Evolutionary conservation across 208 protist genomes (phyloP).

Genomic region (Acanthamoeba lenticulata): DNA sequence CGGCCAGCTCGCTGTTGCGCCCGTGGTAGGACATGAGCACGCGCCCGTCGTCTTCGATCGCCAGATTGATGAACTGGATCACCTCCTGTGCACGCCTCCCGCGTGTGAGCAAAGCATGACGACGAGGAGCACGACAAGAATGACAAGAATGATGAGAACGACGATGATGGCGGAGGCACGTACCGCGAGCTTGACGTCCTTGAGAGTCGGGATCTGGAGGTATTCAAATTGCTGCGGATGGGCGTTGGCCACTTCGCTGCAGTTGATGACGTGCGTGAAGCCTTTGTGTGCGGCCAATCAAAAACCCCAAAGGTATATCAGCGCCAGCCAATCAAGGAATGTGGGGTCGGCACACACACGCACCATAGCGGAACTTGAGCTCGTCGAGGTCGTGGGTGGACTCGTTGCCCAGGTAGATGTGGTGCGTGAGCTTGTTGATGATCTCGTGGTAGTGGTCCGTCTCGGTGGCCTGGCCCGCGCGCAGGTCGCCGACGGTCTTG

Average conservation of each 20-base stretch:
- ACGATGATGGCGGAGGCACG: not conserved
- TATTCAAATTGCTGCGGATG: slow-evolving; percentile 47
- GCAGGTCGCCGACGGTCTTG: slow-evolving; percentile 32
- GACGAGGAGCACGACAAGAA: too few species aligned
- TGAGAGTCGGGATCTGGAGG: not conserved
- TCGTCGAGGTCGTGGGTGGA: slow-evolving; percentile 4
- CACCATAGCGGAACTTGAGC: slow-evolving; percentile 57
- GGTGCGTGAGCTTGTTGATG: not conserved
- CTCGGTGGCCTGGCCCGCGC: slow-evolving; percentile 9
- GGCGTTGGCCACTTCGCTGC: not conserved
- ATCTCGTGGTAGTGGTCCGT: slow-evolving; percentile 39
- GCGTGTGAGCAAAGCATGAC: too few species aligned
- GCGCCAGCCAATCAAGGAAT: too few species aligned
- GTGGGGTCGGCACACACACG: too few species aligned
- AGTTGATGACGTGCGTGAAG: slow-evolving; percentile 52
- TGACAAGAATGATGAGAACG: not conserved
- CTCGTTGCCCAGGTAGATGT: slow-evolving; percentile 38
- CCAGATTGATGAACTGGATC: not conserved
- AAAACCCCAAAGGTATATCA: not conserved
- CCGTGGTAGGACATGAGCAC: not conserved
- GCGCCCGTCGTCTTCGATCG: not conserved
- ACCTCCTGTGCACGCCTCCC: too few species aligned
- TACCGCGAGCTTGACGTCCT: not conserved
- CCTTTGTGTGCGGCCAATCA: not conserved
- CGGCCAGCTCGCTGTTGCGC: slow-evolving; percentile 19